Conservation (phyloP, 257 asterid genomes). For the Misopates orontium region DNA sequence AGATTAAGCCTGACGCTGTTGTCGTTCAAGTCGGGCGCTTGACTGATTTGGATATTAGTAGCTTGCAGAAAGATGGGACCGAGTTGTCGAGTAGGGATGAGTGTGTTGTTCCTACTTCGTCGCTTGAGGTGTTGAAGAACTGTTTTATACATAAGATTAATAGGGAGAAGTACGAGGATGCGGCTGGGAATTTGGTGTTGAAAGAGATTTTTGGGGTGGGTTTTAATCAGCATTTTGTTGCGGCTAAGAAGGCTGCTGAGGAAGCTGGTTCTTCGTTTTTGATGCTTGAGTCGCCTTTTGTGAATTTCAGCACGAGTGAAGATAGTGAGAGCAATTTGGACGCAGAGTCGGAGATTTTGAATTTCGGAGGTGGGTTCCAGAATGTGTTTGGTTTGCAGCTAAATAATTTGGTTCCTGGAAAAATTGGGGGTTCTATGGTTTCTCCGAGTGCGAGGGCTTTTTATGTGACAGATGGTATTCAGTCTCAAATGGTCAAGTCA, state of each 20-base stretch:
- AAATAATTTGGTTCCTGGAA: constrained; percentile 41
- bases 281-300: constrained; percentile 77
- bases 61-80: constrained; percentile 25
- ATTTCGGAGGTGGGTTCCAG: constrained; percentile 32
- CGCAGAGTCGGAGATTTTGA: constrained; percentile 28
- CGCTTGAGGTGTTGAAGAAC: constrained; percentile 73
- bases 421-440: constrained; percentile 32
- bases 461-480: constrained; percentile 44
- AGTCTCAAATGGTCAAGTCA: constrained; percentile 58
- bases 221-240: constrained; percentile 61
- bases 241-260: constrained; percentile 82
- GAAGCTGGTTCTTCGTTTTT: constrained; percentile 80
- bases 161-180: constrained; percentile 72
- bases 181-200: constrained; percentile 79
- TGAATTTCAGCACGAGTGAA: constrained; percentile 31
- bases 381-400: constrained; percentile 44
- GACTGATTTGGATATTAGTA: constrained; percentile 36
- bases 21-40: constrained; percentile 66
- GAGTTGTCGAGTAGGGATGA: constrained; percentile 26
- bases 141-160: constrained; percentile 64
- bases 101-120: constrained; percentile 67
- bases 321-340: constrained; percentile 26
- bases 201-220: constrained; percentile 85
- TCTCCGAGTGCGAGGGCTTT: constrained; percentile 37
- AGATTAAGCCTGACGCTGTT: constrained; percentile 86